Conservation (phyloP, 345 rosid genomes). For the Brassica nigra region DNA sequence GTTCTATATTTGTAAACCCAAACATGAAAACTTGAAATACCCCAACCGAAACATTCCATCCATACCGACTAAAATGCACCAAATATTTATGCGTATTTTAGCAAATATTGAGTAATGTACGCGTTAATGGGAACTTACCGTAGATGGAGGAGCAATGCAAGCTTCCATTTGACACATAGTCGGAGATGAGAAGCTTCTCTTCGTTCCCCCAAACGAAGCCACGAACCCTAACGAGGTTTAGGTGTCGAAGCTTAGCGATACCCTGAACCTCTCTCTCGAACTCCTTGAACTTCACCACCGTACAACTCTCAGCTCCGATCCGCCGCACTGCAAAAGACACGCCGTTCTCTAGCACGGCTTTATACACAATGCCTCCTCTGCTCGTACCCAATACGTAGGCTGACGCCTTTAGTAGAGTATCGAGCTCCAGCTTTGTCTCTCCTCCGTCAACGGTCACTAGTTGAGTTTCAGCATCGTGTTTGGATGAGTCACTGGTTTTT, state of each 20-base stretch:
- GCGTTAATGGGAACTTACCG: slow-evolving; percentile 48
- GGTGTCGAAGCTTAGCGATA: slow-evolving; percentile 72
- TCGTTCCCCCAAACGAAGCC: slow-evolving; percentile 87
- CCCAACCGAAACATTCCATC: no score
- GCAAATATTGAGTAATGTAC: neutral
- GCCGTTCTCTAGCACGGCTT: slow-evolving; percentile 76
- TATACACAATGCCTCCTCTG: slow-evolving; percentile 74
- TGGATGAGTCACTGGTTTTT: slow-evolving; percentile 9
- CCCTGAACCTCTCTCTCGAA: slow-evolving; percentile 71
- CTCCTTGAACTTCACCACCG: slow-evolving; percentile 53
- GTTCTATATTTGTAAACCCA: no score
- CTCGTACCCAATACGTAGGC: slow-evolving; percentile 76
- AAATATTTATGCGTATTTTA: neutral
- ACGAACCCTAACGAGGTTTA: slow-evolving; percentile 63
- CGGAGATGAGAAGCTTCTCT: slow-evolving; percentile 87
- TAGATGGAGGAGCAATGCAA: slow-evolving; percentile 52
- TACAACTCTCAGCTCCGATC: slow-evolving; percentile 64
- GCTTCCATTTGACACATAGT: slow-evolving; percentile 74
- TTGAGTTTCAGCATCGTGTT: slow-evolving; percentile 44
- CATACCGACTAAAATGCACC: neutral
- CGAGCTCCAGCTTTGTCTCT: slow-evolving; percentile 69
- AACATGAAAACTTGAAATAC: no score
- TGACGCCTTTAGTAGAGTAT: slow-evolving; percentile 75
- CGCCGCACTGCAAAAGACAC: slow-evolving; percentile 77
- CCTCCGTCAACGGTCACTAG: slow-evolving; percentile 74